Evolutionary conservation across 2,329 filamentous ascomycete genomes (phyloP), one percentile per base, ranked within the genome.

Genomic region (Alternaria gansuensis): DNA sequence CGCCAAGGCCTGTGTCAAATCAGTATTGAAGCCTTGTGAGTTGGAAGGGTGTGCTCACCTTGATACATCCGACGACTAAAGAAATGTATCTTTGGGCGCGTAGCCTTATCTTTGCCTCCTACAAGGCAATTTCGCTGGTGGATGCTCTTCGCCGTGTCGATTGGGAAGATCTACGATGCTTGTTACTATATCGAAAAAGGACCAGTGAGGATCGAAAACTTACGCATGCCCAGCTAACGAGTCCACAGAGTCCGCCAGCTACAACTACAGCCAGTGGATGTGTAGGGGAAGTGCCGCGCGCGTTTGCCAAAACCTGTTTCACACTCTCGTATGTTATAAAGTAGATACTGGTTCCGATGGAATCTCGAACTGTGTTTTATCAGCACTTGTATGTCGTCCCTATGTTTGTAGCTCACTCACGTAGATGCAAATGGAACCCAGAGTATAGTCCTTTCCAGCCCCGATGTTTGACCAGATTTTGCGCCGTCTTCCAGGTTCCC

Each of bases 311-410:
- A 24, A 94, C 79, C 75, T 95, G 91, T 74, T 96, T 96, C 68
- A 88, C 87, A 75, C 90, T 93, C 78, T 96, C 92, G 75, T 96
- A 96, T 29, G 92, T 93, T 80, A 91, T 91, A 73, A 96, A 96
- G 77, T 96, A 96, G 57, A 94, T 91, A 29, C 87, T 86, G 1
- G 92, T 96, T 53, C 92, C 92, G 60, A 95, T 82, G 0, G 91
- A 93, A 77, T 96, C 92, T 60, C 92, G 86, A 70, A 93, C 90
- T 91, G 64, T 29, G 14, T 7, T 23, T n/a, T 21, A 45, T 75
- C 26, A 75, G 69, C 43, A 11, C 52, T 33, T 34, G 24, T 34
- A 7, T 2, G 13, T 33, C 26, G 23, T 39, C 24, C 2, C 13
- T 6, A 11, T 28, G 3, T 13, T 14, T 54, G 37, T 48, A 29